phyloP scores from a whole-genome alignment of 1,139 yeast species.

The Candida albicans region DNA sequence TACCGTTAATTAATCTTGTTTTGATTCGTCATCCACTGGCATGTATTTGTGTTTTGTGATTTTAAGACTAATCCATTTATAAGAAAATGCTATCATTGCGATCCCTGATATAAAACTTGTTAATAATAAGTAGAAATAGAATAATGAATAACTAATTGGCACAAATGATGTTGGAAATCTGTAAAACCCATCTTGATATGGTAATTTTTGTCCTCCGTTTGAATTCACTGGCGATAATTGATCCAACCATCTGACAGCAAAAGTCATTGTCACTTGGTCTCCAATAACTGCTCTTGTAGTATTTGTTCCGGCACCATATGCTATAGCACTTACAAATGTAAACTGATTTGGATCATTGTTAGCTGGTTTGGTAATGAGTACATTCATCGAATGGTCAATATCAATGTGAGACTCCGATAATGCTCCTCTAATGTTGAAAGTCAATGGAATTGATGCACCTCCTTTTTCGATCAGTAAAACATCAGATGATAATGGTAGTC shows the following conservation, averaged over 20 bases:
- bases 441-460: slow-evolving; percentile 59
- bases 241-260: slow-evolving; percentile 62
- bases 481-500: slow-evolving; percentile 53
- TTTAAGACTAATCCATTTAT: slow-evolving; percentile 23
- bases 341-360: slow-evolving; percentile 29
- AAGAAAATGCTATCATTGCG: slow-evolving; percentile 26
- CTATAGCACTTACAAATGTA: slow-evolving; percentile 53
- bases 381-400: slow-evolving; percentile 59
- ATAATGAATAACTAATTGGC: slow-evolving; percentile 28
- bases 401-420: slow-evolving; percentile 71
- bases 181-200: slow-evolving; percentile 45
- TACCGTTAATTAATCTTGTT: slow-evolving; percentile 25
- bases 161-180: slow-evolving; percentile 32
- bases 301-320: slow-evolving; percentile 63
- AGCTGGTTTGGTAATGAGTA: slow-evolving; percentile 49
- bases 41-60: slow-evolving; percentile 20
- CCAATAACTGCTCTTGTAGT: slow-evolving; percentile 68
- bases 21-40: slow-evolving; percentile 30
- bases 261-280: slow-evolving; percentile 54
- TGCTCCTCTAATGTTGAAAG: slow-evolving; percentile 66
- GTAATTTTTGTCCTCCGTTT: slow-evolving; percentile 24
- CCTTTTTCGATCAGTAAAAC: slow-evolving; percentile 44
- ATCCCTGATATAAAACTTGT: slow-evolving; percentile 27
- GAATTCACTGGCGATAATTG: slow-evolving; percentile 21
- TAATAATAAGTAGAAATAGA: slow-evolving; percentile 23